Conservation (phyloP, 208 protist species). For the Naegleria fowleri region DNA sequence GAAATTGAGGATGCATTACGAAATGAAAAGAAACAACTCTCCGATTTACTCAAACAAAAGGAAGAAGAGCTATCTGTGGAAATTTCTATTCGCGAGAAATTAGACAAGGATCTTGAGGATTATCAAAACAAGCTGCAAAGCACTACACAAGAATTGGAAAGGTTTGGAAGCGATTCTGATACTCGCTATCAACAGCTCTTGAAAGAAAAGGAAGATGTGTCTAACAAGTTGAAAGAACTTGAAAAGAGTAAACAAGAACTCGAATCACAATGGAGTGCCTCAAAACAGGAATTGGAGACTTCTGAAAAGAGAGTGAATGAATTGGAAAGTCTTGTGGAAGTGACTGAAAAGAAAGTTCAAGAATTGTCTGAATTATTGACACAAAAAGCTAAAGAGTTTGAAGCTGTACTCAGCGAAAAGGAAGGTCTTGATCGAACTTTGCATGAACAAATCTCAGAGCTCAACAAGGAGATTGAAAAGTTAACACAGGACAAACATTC, state of each 20-base stretch:
- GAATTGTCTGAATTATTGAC: neutral
- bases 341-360: neutral
- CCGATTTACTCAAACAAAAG: neutral
- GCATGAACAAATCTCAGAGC: neutral
- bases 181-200: neutral
- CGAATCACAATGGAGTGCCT: neutral
- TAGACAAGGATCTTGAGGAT: neutral
- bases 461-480: neutral
- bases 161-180: neutral
- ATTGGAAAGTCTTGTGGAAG: neutral
- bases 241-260: neutral
- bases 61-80: neutral
- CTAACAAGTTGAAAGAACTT: neutral
- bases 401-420: neutral
- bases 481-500: neutral
- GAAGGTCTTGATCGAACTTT: neutral
- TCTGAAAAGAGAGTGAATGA: neutral
- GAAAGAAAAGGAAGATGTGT: neutral
- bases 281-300: neutral
- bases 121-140: neutral
- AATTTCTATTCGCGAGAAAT: neutral
- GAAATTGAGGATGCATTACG: neutral
- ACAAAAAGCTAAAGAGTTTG: neutral
- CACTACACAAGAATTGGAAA: neutral
- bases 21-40: neutral